A percentile compares a stretch with the other conserved stretches of the same genome.
phyloP scores from a whole-genome alignment of 257 asterid genomes.

The Solanum appendiculatum region DNA sequence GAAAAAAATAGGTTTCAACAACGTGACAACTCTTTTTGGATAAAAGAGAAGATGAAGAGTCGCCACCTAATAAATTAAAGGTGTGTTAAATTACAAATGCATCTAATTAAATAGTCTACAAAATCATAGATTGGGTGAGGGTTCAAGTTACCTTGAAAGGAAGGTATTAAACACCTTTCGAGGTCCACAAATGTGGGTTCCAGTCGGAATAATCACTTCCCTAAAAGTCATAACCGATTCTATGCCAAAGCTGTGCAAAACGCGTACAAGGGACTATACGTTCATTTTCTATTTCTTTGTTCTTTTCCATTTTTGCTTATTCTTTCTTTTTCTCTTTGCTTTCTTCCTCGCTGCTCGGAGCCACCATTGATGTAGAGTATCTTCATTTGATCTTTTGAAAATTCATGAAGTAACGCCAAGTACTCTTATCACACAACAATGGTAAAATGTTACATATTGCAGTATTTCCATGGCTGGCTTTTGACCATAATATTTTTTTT shows the following conservation, averaged over 20 bases:
- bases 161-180: neutral
- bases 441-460: slow-evolving; percentile 20
- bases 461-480: slow-evolving; percentile 57
- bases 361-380: neutral
- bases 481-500: slow-evolving; percentile 21
- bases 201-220: neutral
- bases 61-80: no score
- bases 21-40: neutral
- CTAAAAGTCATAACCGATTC: neutral
- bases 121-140: neutral
- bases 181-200: neutral
- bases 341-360: neutral
- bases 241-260: neutral
- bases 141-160: neutral
- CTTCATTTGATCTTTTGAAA: neutral
- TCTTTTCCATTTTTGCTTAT: neutral
- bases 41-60: neutral
- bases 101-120: no score
- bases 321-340: neutral
- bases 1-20: neutral
- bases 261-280: neutral
- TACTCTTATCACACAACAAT: neutral
- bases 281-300: neutral
- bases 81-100: neutral
- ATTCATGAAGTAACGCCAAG: neutral